These are phyloP conservation scores for Pseudogymnoascus pannorum DNA, from an alignment of 2,329 filamentous ascomycete genomes.

Conservation along the genomic window DNA sequence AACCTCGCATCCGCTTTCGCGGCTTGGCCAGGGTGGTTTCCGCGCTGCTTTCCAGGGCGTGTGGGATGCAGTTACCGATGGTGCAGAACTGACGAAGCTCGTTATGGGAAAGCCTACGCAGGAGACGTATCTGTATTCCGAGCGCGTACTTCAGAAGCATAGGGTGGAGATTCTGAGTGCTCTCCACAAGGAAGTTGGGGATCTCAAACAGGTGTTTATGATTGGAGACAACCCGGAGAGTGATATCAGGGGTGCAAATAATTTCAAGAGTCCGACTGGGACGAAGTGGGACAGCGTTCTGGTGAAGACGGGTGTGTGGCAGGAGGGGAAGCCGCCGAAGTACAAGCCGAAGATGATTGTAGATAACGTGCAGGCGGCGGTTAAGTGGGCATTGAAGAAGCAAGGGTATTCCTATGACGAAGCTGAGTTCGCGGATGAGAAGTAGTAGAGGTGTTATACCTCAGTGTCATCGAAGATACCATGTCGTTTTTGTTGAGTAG, in stretches of 20 bases:
- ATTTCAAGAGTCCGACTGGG: conserved; percentile 57
- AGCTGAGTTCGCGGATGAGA: conserved; percentile 1
- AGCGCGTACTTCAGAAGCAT: conserved; percentile 60
- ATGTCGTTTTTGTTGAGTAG: background rate
- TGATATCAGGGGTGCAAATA: conserved; percentile 83
- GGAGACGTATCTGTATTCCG: conserved; percentile 76
- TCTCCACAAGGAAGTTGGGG: conserved; percentile 27
- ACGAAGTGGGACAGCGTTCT: conserved; percentile 73
- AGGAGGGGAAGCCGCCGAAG: conserved; percentile 45
- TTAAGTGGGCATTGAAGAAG: conserved; percentile 64
- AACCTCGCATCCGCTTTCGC: conserved; percentile 72
- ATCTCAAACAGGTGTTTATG: conserved; percentile 81
- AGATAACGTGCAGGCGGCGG: conserved; percentile 68
- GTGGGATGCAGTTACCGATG: conserved; percentile 65
- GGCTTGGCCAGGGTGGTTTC: conserved; percentile 89
- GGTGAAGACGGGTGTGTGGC: conserved; percentile 74
- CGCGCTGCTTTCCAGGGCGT: conserved; percentile 72
- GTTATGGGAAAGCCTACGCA: conserved; percentile 78
- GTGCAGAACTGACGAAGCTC: conserved; percentile 49
- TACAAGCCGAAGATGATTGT: conserved; percentile 59
- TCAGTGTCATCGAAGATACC: too few relatives aligned
- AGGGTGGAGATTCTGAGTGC: conserved; percentile 30
- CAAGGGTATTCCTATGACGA: conserved; percentile 32
- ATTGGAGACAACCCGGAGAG: conserved; percentile 84
- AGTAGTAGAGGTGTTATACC: background rate